Evolutionary conservation across 805 yeast genomes (phyloP).

Genomic region (Wickerhamomyces chambardii): DNA sequence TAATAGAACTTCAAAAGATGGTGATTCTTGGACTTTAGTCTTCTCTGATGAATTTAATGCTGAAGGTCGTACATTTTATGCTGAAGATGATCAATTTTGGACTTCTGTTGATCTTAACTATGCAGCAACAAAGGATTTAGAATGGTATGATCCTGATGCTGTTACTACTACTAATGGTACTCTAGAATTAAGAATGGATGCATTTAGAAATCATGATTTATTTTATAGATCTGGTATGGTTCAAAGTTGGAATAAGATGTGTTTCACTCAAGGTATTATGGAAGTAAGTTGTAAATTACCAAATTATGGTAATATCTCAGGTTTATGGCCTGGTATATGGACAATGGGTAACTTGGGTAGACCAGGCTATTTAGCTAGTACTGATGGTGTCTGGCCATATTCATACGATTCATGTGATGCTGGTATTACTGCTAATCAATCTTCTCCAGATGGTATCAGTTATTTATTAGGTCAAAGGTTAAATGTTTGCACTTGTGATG

Average conservation of each 20-base stretch:
- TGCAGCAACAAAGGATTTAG: conserved; percentile 39
- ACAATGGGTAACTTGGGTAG: conserved; percentile 39
- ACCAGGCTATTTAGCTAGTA: conserved; percentile 36
- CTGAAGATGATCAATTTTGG: conserved; percentile 39
- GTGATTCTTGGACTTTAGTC: conserved; percentile 30
- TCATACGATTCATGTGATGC: conserved; percentile 39
- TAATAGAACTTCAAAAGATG: conserved; percentile 26
- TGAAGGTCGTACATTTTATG: conserved; percentile 38
- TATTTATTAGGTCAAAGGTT: conserved; percentile 36
- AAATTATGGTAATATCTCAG: conserved; percentile 29
- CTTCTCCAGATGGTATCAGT: conserved; percentile 36
- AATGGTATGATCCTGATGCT: conserved; percentile 46
- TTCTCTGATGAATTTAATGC: conserved; percentile 41
- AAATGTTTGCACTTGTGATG: conserved; percentile 33
- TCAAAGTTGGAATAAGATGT: conserved; percentile 38
- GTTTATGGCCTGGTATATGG: conserved; percentile 46
- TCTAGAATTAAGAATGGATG: conserved; percentile 29
- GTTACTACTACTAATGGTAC: conserved; percentile 32
- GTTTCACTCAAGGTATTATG: conserved; percentile 34
- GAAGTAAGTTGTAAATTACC: conserved; percentile 35
- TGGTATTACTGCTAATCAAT: conserved; percentile 40
- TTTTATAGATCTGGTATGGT: conserved; percentile 39
- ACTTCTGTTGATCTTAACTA: conserved; percentile 34
- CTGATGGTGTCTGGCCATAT: conserved; percentile 46
- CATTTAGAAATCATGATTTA: conserved; percentile 30